Evolutionary conservation across 2,329 filamentous ascomycete genomes (phyloP).

Genomic region (Thermomyces lanuginosus): DNA sequence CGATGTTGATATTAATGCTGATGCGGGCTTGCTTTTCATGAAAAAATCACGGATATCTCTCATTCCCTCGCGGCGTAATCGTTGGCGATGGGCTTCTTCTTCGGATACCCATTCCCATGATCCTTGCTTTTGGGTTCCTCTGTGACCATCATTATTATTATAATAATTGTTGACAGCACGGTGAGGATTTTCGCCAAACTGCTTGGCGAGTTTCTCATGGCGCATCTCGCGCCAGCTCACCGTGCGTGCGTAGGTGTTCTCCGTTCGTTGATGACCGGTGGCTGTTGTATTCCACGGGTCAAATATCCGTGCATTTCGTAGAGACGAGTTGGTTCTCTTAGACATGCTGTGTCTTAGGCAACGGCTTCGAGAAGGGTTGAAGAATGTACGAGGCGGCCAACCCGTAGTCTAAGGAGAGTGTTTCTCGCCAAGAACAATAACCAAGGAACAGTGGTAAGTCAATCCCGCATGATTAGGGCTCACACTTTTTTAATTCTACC

Average conservation of each 20-base stretch:
- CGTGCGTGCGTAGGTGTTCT: constrained; percentile 45
- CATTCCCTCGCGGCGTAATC: background rate
- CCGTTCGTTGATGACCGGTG: constrained; percentile 63
- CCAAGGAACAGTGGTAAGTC: no score
- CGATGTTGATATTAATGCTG: no score
- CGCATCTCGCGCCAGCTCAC: constrained; percentile 58
- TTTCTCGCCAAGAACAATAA: background rate
- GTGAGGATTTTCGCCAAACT: constrained; percentile 46
- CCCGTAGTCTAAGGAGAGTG: constrained; percentile 2
- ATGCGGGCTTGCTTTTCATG: background rate
- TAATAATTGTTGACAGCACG: no score
- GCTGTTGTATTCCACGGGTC: constrained; percentile 47
- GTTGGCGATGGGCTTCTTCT: constrained; percentile 8
- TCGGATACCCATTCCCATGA: constrained; percentile 34
- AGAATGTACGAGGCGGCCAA: constrained; percentile 4
- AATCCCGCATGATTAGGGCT: no score
- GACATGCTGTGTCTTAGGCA: constrained; percentile 1
- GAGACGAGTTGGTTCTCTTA: background rate
- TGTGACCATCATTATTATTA: constrained; percentile 49
- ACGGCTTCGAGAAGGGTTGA: constrained; percentile 3
- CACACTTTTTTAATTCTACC: no score
- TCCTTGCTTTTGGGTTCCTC: constrained; percentile 32
- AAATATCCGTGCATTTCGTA: constrained; percentile 12
- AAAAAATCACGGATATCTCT: background rate
- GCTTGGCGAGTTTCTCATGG: constrained; percentile 49